These are phyloP conservation scores for Penicillium thymicola DNA, from an alignment of 2,329 filamentous ascomycete species.

Conservation along the genomic window DNA sequence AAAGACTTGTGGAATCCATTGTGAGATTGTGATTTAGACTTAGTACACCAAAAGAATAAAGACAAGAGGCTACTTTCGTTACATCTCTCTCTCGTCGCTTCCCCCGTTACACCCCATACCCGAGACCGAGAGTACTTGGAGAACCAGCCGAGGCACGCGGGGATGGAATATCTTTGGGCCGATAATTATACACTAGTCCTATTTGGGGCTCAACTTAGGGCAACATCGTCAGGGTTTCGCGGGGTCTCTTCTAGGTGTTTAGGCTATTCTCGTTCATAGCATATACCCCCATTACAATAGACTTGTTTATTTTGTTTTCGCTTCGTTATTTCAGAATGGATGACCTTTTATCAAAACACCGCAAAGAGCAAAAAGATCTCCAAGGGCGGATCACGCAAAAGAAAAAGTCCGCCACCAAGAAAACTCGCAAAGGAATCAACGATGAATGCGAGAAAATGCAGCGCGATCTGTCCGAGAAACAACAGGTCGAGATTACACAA, in stretches of 20 bases:
- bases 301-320: neutral
- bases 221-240: constrained; percentile 28
- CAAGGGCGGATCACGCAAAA: constrained; percentile 84
- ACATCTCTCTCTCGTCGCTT: constrained; percentile 9
- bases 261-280: constrained; percentile 1
- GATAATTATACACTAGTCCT: constrained; percentile 13
- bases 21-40: neutral
- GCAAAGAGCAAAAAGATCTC: constrained; percentile 83
- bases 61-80: constrained; percentile 5
- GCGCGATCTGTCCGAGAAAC: constrained; percentile 53
- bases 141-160: constrained; percentile 27
- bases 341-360: constrained; percentile 72
- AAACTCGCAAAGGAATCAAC: constrained; percentile 66
- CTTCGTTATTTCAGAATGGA: constrained; percentile 54
- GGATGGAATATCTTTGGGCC: constrained; percentile 16
- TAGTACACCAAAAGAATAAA: neutral
- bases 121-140: constrained; percentile 20
- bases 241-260: constrained; percentile 21
- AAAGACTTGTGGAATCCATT: constrained; percentile 57
- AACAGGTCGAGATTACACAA: constrained; percentile 50
- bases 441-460: constrained; percentile 62
- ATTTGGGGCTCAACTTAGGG: constrained; percentile 26
- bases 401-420: constrained; percentile 94
- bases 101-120: constrained; percentile 14
- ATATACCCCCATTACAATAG: constrained; percentile 6